Evolutionary conservation across 805 yeast species (phyloP).

Genomic region (Starmerella sp.): DNA sequence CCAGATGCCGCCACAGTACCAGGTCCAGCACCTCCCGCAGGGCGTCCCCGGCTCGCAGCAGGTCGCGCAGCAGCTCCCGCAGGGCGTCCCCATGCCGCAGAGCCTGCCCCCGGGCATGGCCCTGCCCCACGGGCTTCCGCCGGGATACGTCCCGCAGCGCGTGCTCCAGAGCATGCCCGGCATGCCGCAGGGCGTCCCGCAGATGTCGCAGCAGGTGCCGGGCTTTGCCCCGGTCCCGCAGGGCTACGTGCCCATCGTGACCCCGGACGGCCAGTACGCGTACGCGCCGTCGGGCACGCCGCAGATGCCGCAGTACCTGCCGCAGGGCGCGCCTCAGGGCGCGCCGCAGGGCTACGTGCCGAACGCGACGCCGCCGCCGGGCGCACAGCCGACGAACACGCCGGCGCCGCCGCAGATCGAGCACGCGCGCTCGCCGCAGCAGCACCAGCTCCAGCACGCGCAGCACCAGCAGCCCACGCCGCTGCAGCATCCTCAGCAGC

Average conservation of each 20-base stretch:
- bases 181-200: constrained; percentile 7
- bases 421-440: constrained; percentile 1
- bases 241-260: background rate
- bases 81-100: constrained; percentile 5
- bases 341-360: background rate
- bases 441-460: constrained; percentile 2
- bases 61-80: constrained; percentile 3
- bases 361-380: background rate
- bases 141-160: constrained; percentile 6
- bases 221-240: background rate
- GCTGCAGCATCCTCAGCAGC: constrained; percentile 7
- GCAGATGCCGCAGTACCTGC: constrained; percentile 2
- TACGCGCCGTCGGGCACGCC: background rate
- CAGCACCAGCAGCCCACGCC: constrained; percentile 1
- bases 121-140: constrained; percentile 3
- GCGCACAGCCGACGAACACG: background rate
- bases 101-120: constrained; percentile 4
- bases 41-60: constrained; percentile 1
- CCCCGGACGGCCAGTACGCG: constrained; percentile 3
- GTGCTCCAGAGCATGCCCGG: constrained; percentile 11
- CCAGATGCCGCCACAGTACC: constrained; percentile 3
- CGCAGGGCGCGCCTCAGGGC: background rate
- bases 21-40: constrained; percentile 5
- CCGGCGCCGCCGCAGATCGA: background rate
- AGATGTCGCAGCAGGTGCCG: constrained; percentile 1